Percentiles rank a stretch among this genome's conserved stretches.
These are phyloP conservation scores for Papiliotrema nemorosa DNA, from an alignment of 1,284 basidiomycete species.

Conservation along the genomic window DNA sequence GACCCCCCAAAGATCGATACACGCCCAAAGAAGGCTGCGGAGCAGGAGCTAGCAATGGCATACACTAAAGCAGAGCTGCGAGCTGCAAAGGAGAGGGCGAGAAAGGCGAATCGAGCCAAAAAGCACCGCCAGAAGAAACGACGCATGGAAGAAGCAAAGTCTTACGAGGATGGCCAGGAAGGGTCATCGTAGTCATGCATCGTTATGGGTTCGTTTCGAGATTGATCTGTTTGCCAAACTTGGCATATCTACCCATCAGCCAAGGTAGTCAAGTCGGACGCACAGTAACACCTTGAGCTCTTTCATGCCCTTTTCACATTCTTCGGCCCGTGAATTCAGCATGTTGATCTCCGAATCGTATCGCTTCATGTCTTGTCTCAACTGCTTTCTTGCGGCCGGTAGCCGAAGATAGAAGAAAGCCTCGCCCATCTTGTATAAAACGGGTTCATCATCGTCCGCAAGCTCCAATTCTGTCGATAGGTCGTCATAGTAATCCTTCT, in stretches of 20 bases:
- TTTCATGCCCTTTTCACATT: slow-evolving; percentile 82
- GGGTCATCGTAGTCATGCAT: slow-evolving; percentile 9
- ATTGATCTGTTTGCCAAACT: slow-evolving; percentile 91
- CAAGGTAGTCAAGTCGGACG: slow-evolving; percentile 11
- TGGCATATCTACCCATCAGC: slow-evolving; percentile 61
- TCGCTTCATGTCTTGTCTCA: slow-evolving; percentile 65
- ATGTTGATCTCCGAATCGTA: slow-evolving; percentile 61
- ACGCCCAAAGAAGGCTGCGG: neutral
- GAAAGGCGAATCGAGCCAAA: slow-evolving; percentile 6
- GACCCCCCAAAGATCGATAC: neutral
- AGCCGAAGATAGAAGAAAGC: slow-evolving; percentile 78
- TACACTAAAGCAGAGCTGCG: slow-evolving; percentile 4
- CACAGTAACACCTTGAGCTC: slow-evolving; percentile 73
- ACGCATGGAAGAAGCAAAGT: slow-evolving; percentile 20
- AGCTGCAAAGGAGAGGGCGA: slow-evolving; percentile 1
- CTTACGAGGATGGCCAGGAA: slow-evolving; percentile 26
- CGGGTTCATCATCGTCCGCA: slow-evolving; percentile 71
- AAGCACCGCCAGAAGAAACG: slow-evolving; percentile 9
- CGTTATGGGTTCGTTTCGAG: slow-evolving; percentile 57
- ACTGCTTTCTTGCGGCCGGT: slow-evolving; percentile 65
- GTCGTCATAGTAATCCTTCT: slow-evolving; percentile 90
- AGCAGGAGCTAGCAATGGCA: neutral
- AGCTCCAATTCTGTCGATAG: slow-evolving; percentile 83
- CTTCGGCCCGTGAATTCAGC: slow-evolving; percentile 60
- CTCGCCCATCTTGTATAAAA: slow-evolving; percentile 89